Conservation (phyloP, 495 filamentous ascomycete genomes). For the Neurospora hispaniola region DNA sequence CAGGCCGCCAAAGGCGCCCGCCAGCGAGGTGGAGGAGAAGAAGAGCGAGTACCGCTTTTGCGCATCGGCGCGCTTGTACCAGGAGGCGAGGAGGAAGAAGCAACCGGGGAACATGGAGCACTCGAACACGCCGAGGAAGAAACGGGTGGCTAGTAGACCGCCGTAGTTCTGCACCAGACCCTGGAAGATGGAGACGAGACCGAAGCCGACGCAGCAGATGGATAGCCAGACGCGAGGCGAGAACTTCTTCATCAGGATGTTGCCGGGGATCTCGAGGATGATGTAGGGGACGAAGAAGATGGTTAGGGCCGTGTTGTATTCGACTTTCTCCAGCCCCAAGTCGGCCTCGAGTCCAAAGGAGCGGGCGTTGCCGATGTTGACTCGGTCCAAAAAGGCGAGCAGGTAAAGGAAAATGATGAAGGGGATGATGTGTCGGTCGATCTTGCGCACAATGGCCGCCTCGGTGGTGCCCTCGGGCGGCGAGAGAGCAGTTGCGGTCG, state of each 20-base stretch:
- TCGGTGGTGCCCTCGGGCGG: slow-evolving; percentile 35
- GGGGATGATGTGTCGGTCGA: slow-evolving; percentile 74
- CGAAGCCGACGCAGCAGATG: slow-evolving; percentile 74
- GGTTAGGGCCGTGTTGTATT: slow-evolving; percentile 69
- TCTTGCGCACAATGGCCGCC: slow-evolving; percentile 58
- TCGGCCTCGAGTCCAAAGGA: slow-evolving; percentile 55
- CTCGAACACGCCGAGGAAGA: slow-evolving; percentile 83
- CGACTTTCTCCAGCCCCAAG: slow-evolving; percentile 41
- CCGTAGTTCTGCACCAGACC: slow-evolving; percentile 69
- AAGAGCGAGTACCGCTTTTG: slow-evolving; percentile 87
- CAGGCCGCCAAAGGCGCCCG: slow-evolving; percentile 79
- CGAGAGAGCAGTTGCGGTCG: neutral
- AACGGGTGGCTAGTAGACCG: slow-evolving; percentile 71
- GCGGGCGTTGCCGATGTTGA: slow-evolving; percentile 59
- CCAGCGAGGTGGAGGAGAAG: slow-evolving; percentile 67
- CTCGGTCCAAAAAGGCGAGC: slow-evolving; percentile 78
- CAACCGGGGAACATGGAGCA: slow-evolving; percentile 86
- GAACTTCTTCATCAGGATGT: slow-evolving; percentile 73
- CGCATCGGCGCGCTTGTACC: slow-evolving; percentile 80
- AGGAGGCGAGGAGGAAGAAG: slow-evolving; percentile 70
- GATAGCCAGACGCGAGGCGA: slow-evolving; percentile 76
- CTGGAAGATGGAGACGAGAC: slow-evolving; percentile 64
- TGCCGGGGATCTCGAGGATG: slow-evolving; percentile 79
- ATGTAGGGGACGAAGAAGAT: slow-evolving; percentile 95
- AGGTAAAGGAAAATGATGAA: slow-evolving; percentile 76